Evolutionary conservation across 139 green algal species (phyloP), one percentile per base, ranked within the genome.

Genomic region (Chlamydomonas eustigma): DNA sequence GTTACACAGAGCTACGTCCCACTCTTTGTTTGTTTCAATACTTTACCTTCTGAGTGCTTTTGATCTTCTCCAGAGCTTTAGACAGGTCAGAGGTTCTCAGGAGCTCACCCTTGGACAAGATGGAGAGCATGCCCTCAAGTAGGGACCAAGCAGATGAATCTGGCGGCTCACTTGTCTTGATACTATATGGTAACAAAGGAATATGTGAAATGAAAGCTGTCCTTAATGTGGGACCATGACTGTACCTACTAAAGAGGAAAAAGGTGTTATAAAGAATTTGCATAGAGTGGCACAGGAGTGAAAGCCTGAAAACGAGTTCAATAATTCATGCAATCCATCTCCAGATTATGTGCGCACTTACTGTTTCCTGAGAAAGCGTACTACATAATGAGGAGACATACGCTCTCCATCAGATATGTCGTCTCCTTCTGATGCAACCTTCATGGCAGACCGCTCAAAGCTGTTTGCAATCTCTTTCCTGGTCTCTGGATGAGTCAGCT

Each of bases 261-360:
- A n/a, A n/a, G n/a, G n/a, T n/a, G n/a, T n/a, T n/a, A n/a, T n/a
- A n/a, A n/a, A n/a, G n/a, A n/a, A n/a, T n/a, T n/a, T n/a, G n/a
- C n/a, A n/a, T n/a, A n/a, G n/a, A n/a, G n/a, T n/a, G n/a, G n/a
- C n/a, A n/a, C n/a, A n/a, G n/a, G n/a, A n/a, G n/a, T n/a, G n/a
- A n/a, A n/a, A n/a, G n/a, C n/a, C n/a, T n/a, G n/a, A n/a, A n/a
- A n/a, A n/a, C n/a, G n/a, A n/a, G n/a, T n/a, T n/a, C n/a, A n/a
- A n/a, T n/a, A n/a, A n/a, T n/a, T n/a, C n/a, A n/a, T n/a, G n/a
- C n/a, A n/a, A n/a, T n/a, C n/a, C n/a, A n/a, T n/a, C n/a, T n/a
- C n/a, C n/a, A n/a, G n/a, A n/a, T n/a, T n/a, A n/a, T n/a, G 50
- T 63, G 50, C 50, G 50, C 50, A 63, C 58, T 70, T 28, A 70